A percentile compares a stretch with the other conserved stretches of the same genome.
These are phyloP conservation scores for Asterochloris erici DNA, from an alignment of 139 green algal species.

Conservation along the genomic window DNA sequence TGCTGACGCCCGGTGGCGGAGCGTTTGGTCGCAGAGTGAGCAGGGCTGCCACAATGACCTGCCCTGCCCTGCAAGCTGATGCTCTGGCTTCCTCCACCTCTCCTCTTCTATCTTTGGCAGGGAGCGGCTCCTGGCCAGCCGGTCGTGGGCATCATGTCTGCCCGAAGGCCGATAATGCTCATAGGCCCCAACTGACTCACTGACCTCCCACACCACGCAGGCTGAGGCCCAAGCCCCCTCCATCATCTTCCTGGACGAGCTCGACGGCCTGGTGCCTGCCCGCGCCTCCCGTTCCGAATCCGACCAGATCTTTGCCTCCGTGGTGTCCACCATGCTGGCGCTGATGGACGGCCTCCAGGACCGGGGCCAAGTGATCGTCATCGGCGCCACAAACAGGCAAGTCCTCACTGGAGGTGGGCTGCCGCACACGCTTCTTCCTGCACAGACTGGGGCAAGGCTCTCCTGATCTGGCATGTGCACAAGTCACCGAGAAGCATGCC, in stretches of 20 bases:
- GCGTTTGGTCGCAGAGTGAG: no score
- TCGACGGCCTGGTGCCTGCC: conserved; percentile 73
- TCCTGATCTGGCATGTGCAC: background rate
- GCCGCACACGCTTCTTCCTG: background rate
- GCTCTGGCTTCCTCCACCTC: no score
- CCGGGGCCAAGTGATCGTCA: conserved; percentile 71
- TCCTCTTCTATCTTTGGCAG: no score
- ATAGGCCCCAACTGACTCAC: no score
- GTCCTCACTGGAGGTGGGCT: background rate
- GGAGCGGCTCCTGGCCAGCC: no score
- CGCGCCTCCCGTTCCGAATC: conserved; percentile 6
- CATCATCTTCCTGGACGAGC: conserved; percentile 92
- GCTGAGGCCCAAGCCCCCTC: conserved; percentile 50
- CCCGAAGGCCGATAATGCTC: no score
- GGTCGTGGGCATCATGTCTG: no score
- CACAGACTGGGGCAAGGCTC: background rate
- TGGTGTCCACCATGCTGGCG: conserved; percentile 86
- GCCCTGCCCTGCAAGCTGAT: no score
- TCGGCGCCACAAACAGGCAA: conserved; percentile 82
- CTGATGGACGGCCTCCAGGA: conserved; percentile 82
- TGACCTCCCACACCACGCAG: conserved; percentile 21
- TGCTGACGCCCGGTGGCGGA: no score
- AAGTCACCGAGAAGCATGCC: background rate
- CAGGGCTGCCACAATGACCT: no score
- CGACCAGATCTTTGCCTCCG: conserved; percentile 74